Evolutionary conservation across 164 flowering plant genomes (phyloP).

Genomic region (Brasenia schreberi): DNA sequence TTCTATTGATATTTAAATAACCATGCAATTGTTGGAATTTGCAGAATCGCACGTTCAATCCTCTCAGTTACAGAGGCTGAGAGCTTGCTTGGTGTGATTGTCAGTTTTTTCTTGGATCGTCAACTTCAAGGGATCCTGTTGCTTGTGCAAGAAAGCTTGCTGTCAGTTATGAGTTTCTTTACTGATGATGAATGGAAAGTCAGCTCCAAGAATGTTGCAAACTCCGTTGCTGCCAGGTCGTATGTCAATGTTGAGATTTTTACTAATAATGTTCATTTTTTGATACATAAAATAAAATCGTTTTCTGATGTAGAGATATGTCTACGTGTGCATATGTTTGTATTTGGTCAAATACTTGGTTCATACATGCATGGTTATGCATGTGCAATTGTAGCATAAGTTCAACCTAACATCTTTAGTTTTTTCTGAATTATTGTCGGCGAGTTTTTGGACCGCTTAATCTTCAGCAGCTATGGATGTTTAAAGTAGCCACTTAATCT

Average conservation of each 20-base stretch:
- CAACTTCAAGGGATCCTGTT: constrained; percentile 45
- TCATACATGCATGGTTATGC: background rate
- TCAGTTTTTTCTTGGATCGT: constrained; percentile 55
- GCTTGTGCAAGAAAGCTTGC: constrained; percentile 41
- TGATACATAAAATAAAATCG: background rate
- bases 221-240: constrained; percentile 61
- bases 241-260: background rate
- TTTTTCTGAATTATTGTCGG: background rate
- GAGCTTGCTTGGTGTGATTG: constrained; percentile 32
- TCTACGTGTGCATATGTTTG: background rate
- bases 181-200: constrained; percentile 53
- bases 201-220: constrained; percentile 51
- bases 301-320: no score
- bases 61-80: constrained; percentile 53
- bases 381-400: background rate
- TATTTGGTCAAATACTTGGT: background rate
- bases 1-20: background rate
- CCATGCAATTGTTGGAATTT: constrained; percentile 3
- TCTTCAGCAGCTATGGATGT: no score
- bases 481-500: no score
- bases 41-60: constrained; percentile 33
- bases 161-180: constrained; percentile 43
- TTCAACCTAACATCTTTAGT: background rate
- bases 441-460: no score
- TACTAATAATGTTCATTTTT: background rate